Evolutionary conservation across 23 red algal species (phyloP).

Genomic region (Gracilaria caudata): DNA sequence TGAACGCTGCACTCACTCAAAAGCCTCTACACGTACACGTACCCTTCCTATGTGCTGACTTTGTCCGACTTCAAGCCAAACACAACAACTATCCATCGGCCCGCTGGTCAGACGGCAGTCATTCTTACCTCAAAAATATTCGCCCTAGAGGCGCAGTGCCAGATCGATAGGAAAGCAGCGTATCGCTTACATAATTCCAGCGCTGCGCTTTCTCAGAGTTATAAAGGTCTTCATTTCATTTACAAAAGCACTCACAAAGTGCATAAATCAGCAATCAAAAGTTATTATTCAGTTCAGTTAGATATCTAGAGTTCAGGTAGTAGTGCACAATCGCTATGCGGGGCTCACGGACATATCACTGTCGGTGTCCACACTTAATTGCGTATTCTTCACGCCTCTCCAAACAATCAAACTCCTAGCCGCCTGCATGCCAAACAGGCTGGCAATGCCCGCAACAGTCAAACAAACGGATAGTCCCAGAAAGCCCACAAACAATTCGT

Average conservation of each 20-base stretch:
- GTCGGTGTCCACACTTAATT: background rate
- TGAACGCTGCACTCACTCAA: too few species aligned
- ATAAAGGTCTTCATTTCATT: background rate
- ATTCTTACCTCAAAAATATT: background rate
- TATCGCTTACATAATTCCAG: too few species aligned
- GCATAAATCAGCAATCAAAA: background rate
- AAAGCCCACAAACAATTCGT: constrained; percentile 49
- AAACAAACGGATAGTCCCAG: constrained; percentile 37
- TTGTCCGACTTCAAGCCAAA: background rate
- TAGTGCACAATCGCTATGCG: background rate
- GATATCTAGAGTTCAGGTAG: background rate
- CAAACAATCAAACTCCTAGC: constrained; percentile 52
- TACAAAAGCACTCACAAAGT: background rate
- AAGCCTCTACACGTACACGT: too few species aligned
- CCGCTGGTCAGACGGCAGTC: background rate
- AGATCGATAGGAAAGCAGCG: background rate
- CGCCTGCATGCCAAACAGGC: constrained; percentile 36
- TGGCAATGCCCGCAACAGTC: constrained; percentile 27
- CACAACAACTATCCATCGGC: background rate
- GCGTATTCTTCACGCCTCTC: background rate
- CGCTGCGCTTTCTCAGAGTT: too few species aligned
- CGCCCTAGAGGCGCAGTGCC: background rate
- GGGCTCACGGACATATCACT: background rate
- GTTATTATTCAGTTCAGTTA: background rate
- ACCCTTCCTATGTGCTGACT: too few species aligned